phyloP scores from a whole-genome alignment of 2,329 filamentous ascomycete genomes.

The Penicillium corylophilum region DNA sequence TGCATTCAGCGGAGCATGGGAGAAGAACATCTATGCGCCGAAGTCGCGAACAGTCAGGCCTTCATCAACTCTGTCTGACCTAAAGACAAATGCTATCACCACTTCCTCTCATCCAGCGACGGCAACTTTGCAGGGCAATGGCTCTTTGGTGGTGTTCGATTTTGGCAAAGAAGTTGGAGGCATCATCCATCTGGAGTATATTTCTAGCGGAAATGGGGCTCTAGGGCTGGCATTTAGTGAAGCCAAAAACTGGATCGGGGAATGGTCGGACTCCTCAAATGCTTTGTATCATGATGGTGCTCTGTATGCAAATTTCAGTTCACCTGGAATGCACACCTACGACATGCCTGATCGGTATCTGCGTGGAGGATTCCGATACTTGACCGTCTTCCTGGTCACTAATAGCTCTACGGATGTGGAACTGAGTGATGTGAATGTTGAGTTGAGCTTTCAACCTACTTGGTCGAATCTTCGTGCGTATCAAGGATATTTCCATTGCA shows the following conservation, averaged over 20 bases:
- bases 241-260: slow-evolving; percentile 49
- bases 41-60: slow-evolving; percentile 52
- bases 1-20: slow-evolving; percentile 59
- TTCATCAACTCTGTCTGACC: slow-evolving; percentile 41
- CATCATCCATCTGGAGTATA: slow-evolving; percentile 54
- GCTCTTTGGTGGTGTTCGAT: slow-evolving; percentile 57
- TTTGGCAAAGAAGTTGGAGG: slow-evolving; percentile 61
- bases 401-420: slow-evolving; percentile 33
- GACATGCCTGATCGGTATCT: slow-evolving; percentile 40
- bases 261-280: slow-evolving; percentile 51
- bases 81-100: slow-evolving; percentile 24
- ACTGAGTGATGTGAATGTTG: slow-evolving; percentile 42
- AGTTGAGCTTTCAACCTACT: slow-evolving; percentile 51
- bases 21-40: slow-evolving; percentile 58
- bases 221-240: slow-evolving; percentile 52
- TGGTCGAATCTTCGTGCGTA: slow-evolving; percentile 55
- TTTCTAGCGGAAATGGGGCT: slow-evolving; percentile 37
- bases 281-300: slow-evolving; percentile 47
- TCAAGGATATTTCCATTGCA: slow-evolving; percentile 54
- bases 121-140: slow-evolving; percentile 45
- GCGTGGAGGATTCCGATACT: slow-evolving; percentile 48
- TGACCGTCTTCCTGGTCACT: slow-evolving; percentile 42
- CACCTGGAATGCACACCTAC: slow-evolving; percentile 35
- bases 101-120: slow-evolving; percentile 31
- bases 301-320: slow-evolving; percentile 38